Base-by-base conservation (phyloP, 1,284 basidiomycete species). In the Vanrija humicola region DNA sequence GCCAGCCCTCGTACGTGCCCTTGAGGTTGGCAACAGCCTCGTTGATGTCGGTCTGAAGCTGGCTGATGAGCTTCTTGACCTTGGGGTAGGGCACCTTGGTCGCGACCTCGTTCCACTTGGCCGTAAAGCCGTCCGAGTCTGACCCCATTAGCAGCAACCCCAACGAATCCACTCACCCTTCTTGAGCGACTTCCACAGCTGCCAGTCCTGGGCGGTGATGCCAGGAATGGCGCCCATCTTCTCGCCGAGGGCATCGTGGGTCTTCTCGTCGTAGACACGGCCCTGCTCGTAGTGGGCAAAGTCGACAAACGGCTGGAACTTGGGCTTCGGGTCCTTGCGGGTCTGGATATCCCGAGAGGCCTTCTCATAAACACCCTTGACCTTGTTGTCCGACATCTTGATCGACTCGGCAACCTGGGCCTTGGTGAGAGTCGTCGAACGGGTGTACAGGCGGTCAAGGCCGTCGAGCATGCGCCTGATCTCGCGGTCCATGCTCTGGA, bases 401-500 rank as follows among this genome's bases (percentile, higher is more conserved):
- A 59, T 57, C 12, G 64, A 66, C 45, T 64, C 61, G 28, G 57
- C 56, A 42, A 74, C 67, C 58, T 74, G 72, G 0, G 69, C 63
- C 15, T 50, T 49, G 3, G 64, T 72, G 25, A 74, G 64, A 1
- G 45, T 59, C 8, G 63, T 57, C 12, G 68, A 70, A n/a, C 53
- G 52, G 12, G 68, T 64, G 56, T 71, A 75, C n/a, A 75, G 64
- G 52, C 69, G 69, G 63, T 75, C 70, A n/a, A 75, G 64, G 15
- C 72, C 73, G 19, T 52, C 55, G 23, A 70, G 29, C 56, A 73
- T 55, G 55, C 71, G 70, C 23, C 66, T 63, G 48, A 68, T 66
- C 47, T 74, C 70, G 38, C 67, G 61, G 14, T 67, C 66, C 16
- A 75, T 51, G 48, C 66, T 67, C 18, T 61, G 46, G 25, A 48